Conservation (phyloP, 768 basidiomycete species). For the Mycena albidolilacea region DNA sequence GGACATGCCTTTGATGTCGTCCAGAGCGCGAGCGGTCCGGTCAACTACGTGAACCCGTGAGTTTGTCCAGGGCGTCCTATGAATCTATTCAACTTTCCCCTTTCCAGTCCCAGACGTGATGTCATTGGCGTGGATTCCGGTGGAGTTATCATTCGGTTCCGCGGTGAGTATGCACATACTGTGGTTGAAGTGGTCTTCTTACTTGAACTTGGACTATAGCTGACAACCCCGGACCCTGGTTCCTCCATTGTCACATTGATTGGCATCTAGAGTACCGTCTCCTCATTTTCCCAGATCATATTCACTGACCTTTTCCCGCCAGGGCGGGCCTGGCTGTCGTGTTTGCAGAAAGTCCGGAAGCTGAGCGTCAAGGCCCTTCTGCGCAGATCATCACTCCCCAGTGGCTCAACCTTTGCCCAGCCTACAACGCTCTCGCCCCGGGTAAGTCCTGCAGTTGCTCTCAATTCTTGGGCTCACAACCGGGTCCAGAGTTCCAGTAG, state of each 20-base stretch:
- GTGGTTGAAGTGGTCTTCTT: not conserved
- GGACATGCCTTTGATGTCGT: conserved; percentile 49
- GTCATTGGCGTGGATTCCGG: conserved; percentile 39
- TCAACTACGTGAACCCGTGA: conserved; percentile 43
- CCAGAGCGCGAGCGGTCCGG: conserved; percentile 36
- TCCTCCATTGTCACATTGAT: conserved; percentile 39
- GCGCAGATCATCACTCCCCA: conserved; percentile 41
- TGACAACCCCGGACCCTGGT: not conserved
- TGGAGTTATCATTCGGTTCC: conserved; percentile 26
- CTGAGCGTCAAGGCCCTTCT: conserved; percentile 43
- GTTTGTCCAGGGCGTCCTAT: not conserved
- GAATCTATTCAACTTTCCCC: not conserved
- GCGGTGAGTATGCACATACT: not conserved
- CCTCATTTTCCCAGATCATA: not conserved
- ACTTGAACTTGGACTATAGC: not conserved
- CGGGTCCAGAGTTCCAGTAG: too few species aligned
- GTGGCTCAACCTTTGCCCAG: conserved; percentile 39
- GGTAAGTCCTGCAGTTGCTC: not conserved
- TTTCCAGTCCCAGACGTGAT: conserved; percentile 43
- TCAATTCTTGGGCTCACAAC: too few species aligned
- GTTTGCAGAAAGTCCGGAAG: conserved; percentile 53
- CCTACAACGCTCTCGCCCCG: conserved; percentile 21
- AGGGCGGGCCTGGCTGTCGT: conserved; percentile 57
- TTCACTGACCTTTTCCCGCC: not conserved
- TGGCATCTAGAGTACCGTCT: conserved; percentile 50